These are phyloP conservation scores for Cercospora sp. DNA, from an alignment of 2,329 filamentous ascomycete species.

Conservation along the genomic window DNA sequence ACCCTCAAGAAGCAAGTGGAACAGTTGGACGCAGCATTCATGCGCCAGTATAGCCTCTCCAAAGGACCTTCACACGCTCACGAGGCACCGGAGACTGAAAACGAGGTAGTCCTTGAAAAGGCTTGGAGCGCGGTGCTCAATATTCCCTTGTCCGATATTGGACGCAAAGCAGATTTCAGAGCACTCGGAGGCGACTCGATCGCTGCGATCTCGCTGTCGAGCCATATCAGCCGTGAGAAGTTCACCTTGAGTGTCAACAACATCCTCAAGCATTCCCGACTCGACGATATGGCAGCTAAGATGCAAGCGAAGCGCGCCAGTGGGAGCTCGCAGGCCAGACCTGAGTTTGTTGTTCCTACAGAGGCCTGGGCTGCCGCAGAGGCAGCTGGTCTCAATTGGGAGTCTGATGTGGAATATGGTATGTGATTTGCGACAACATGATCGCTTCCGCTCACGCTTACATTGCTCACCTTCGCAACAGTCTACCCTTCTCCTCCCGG, in stretches of 20 bases:
- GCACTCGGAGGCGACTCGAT: conserved; percentile 49
- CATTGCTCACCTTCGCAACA: background rate
- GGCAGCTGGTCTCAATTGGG: background rate
- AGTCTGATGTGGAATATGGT: background rate
- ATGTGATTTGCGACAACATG: background rate
- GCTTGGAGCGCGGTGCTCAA: background rate
- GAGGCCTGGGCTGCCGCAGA: background rate
- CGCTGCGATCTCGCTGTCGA: conserved; percentile 47
- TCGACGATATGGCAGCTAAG: background rate
- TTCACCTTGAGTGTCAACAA: background rate
- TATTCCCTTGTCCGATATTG: background rate
- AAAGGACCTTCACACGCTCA: background rate
- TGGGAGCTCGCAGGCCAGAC: background rate
- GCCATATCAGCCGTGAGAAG: conserved; percentile 16
- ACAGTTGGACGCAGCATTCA: background rate
- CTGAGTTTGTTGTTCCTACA: background rate
- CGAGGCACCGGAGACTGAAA: background rate
- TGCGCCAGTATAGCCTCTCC: background rate
- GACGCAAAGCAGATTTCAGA: conserved; percentile 45
- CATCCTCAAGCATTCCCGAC: background rate
- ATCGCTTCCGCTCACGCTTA: background rate
- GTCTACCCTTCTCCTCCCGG: background rate
- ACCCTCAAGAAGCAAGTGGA: background rate
- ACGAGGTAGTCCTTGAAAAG: background rate
- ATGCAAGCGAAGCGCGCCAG: background rate